Percentiles rank a stretch among this genome's conserved stretches.
Conservation (phyloP, 1,284 basidiomycete genomes). For the Naganishia sp. region DNA sequence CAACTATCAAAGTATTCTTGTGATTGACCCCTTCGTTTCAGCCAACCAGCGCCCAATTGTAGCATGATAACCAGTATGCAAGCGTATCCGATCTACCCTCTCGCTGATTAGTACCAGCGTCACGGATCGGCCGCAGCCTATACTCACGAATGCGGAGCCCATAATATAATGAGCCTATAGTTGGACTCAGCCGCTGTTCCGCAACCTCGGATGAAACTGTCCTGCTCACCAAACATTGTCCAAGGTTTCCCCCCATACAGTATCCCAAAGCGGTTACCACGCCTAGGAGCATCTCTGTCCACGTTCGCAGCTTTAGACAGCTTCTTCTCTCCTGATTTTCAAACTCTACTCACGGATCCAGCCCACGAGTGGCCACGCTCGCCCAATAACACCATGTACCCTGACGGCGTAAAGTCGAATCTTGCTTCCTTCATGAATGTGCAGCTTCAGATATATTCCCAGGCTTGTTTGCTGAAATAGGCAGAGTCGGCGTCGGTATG, state of each 20-base stretch:
- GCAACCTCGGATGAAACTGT: background rate
- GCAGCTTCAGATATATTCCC: slow-evolving; percentile 89
- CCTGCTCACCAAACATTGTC: slow-evolving; percentile 67
- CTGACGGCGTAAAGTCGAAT: slow-evolving; percentile 73
- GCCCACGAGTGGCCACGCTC: slow-evolving; percentile 79
- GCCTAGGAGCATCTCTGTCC: slow-evolving; percentile 54
- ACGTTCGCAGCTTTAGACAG: slow-evolving; percentile 48
- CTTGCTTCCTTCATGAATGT: slow-evolving; percentile 72
- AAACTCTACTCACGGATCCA: slow-evolving; percentile 83
- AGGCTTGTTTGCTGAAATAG: slow-evolving; percentile 63
- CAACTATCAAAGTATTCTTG: slow-evolving; percentile 91
- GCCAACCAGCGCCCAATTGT: slow-evolving; percentile 79
- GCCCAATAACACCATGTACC: slow-evolving; percentile 79
- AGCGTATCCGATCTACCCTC: slow-evolving; percentile 69
- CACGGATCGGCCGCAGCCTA: background rate
- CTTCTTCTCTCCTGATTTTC: background rate
- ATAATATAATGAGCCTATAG: slow-evolving; percentile 77
- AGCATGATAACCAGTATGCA: slow-evolving; percentile 80
- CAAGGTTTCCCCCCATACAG: slow-evolving; percentile 69
- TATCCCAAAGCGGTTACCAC: slow-evolving; percentile 56
- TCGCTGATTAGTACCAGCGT: slow-evolving; percentile 35
- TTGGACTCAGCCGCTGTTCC: background rate
- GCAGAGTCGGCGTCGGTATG: background rate
- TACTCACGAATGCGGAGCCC: slow-evolving; percentile 66
- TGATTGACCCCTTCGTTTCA: slow-evolving; percentile 58